These are phyloP conservation scores for Mycena galopus DNA, from an alignment of 768 basidiomycete species.

Conservation along the genomic window DNA sequence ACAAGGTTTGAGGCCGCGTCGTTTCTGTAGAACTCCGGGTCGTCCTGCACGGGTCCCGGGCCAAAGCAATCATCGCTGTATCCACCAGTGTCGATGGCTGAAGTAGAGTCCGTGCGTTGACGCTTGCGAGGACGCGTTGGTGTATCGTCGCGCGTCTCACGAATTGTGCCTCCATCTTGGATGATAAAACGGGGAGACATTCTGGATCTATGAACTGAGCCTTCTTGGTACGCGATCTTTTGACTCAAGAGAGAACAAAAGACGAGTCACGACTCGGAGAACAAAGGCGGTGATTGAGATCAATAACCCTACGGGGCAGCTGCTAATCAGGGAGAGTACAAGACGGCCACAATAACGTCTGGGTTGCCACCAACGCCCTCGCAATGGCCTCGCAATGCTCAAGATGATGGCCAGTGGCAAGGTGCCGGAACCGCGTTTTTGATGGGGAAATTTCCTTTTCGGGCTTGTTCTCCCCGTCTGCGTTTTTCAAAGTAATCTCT, in stretches of 20 bases:
- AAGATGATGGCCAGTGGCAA: background rate
- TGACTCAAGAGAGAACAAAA: slow-evolving; percentile 29
- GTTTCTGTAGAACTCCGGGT: slow-evolving; percentile 55
- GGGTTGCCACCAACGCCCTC: background rate
- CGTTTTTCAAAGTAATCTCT: too few relatives aligned
- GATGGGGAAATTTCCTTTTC: background rate
- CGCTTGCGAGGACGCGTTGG: slow-evolving; percentile 32
- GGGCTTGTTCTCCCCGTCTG: background rate
- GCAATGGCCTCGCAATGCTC: background rate
- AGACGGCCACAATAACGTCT: background rate
- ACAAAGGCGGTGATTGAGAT: slow-evolving; percentile 15
- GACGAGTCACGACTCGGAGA: slow-evolving; percentile 19
- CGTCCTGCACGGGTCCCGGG: slow-evolving; percentile 39
- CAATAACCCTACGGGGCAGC: background rate
- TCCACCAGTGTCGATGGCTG: slow-evolving; percentile 39
- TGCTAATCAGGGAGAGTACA: background rate
- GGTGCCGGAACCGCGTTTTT: background rate
- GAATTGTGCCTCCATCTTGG: slow-evolving; percentile 44
- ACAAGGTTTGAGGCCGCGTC: slow-evolving; percentile 54
- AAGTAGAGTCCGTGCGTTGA: slow-evolving; percentile 43
- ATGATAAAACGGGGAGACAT: slow-evolving; percentile 47
- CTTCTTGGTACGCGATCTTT: slow-evolving; percentile 18
- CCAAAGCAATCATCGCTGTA: slow-evolving; percentile 24
- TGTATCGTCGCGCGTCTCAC: slow-evolving; percentile 40
- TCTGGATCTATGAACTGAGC: background rate